phyloP scores from a whole-genome alignment of 2,329 filamentous ascomycete genomes.

The Mollisiaceae sp. region DNA sequence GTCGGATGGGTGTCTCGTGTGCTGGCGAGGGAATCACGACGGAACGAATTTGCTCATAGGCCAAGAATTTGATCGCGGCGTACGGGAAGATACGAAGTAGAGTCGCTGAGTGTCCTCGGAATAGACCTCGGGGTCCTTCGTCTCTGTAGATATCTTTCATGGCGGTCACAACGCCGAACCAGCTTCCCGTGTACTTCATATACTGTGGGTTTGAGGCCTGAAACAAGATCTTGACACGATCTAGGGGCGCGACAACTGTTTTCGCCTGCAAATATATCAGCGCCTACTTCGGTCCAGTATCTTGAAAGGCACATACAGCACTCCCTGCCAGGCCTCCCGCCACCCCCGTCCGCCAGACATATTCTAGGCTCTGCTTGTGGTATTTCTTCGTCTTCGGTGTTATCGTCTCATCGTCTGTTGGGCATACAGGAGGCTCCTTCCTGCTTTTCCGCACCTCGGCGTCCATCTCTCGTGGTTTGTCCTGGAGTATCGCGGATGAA shows the following conservation, averaged over 20 bases:
- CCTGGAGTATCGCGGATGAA: slow-evolving; percentile 50
- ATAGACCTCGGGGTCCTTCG: slow-evolving; percentile 79
- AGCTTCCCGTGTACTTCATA: slow-evolving; percentile 88
- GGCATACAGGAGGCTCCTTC: slow-evolving; percentile 50
- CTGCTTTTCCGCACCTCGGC: slow-evolving; percentile 30
- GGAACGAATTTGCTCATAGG: slow-evolving; percentile 93
- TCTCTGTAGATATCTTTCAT: slow-evolving; percentile 81
- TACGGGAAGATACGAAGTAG: slow-evolving; percentile 95
- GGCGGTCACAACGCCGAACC: slow-evolving; percentile 81
- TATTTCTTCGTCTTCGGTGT: slow-evolving; percentile 51
- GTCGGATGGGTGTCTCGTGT: slow-evolving; percentile 80
- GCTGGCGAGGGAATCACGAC: slow-evolving; percentile 72
- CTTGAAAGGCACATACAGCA: slow-evolving; percentile 62
- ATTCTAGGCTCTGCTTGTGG: slow-evolving; percentile 79
- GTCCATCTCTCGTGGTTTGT: slow-evolving; percentile 48
- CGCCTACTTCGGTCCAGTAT: slow-evolving; percentile 10
- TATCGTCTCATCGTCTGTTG: slow-evolving; percentile 58
- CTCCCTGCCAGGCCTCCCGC: slow-evolving; percentile 92
- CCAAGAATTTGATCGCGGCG: slow-evolving; percentile 95
- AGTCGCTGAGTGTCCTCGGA: slow-evolving; percentile 93
- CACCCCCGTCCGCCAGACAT: slow-evolving; percentile 80
- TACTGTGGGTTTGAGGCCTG: slow-evolving; percentile 95
- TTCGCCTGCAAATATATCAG: slow-evolving; percentile 73
- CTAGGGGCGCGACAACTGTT: slow-evolving; percentile 91
- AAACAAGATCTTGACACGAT: slow-evolving; percentile 98